Base-by-base conservation (phyloP, 805 yeast species). In the Cyberlindnera misumaiensis region DNA sequence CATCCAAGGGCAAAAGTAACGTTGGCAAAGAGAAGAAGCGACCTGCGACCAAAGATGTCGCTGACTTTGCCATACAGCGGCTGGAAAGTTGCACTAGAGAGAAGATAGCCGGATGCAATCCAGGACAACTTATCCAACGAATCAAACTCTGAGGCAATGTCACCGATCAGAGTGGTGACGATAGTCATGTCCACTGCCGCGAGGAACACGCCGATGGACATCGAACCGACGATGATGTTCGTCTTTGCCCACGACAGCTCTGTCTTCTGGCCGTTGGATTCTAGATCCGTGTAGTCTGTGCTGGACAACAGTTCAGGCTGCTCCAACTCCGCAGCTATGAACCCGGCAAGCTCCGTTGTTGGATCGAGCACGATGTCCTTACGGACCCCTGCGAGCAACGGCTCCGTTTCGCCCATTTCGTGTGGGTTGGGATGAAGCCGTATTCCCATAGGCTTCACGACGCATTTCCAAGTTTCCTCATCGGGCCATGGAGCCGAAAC, bases 71-170 rank as follows among this genome's bases (percentile, higher is more conserved):
- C 89, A 46, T 72, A 78, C 16, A 82, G 58, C 3, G 89, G 89
- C 56, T 82, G 89, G 53, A 80, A 78, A 3, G 85, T 82, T 0
- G 88, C 77, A 32, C 80, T 73, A 2, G 87, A 74, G 31, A 82
- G 60, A 31, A 82, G 59, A 49, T 82, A 82, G 0, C 85, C 72
- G 0, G 86, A 77, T 2, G 85, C 88, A 17, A 82, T 77, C 86
- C 87, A 81, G 12, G 86, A 72, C 20, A 80, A 68, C 44, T 72
- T 72, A 4, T 77, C 75, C 32, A 80, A 63, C 0, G 78, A 80
- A 46, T 80, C 63, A 50, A 82, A 70, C 48, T 81, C 87, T 2
- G 84, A 76, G 1, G 87, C 84, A 39, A 82, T 80, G 22, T 72
- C 71, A 2, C 83, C 67, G 49, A 80, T 60, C 20, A 80, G 59